Base-by-base conservation (phyloP, 1,284 basidiomycete genomes). In the Ustilago nuda region DNA sequence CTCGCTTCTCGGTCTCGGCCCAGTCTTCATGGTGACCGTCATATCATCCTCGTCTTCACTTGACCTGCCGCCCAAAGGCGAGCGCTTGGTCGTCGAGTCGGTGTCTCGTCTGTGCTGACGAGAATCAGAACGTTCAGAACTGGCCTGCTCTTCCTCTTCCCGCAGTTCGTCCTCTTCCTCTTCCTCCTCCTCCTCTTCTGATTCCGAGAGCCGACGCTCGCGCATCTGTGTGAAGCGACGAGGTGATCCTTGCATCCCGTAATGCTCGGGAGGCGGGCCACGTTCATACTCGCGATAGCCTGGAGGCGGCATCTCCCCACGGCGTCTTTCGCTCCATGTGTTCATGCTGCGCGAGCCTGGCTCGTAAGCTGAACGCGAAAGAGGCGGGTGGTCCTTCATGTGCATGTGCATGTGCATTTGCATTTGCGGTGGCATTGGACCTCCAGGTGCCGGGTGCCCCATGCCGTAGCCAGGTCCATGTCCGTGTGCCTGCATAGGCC, bases 261-360 rank as follows among this genome's bases (percentile, higher is more conserved):
- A 60, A n/a, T 54, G 50, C 1, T 68, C 60, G 8, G 35, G 15
- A 30, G 48, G 35, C 15, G 56, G 60, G 13, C 56, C 57, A 12
- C 67, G 72, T 3, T 76, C 73, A 36, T 76, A 66, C n/a, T 71
- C 67, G 36, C 64, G 59, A 23, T 66, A 75, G 13, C 63, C 64
- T 17, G 72, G 72, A 30, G 72, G 72, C 36, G 66, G 66, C 66
- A 70, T 67, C 43, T 71, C 63, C 33, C 55, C 66, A n/a, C 66
- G 69, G 4, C 69, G 66, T 66, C 66, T 51, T 37, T 64, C 70
- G 56, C 69, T 60, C 75, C 75, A 77, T 17, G 70, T 64, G 36
- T 59, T 72, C 75, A 73, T 70, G 58, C 70, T 77, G n/a, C 77
- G 77, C 9, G 77, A 76, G 4, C 72, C 77, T 15, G 77, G 77